Base-by-base conservation (phyloP, 371 early-diverging fungal species). In the Choanephora cucurbitarum region DNA sequence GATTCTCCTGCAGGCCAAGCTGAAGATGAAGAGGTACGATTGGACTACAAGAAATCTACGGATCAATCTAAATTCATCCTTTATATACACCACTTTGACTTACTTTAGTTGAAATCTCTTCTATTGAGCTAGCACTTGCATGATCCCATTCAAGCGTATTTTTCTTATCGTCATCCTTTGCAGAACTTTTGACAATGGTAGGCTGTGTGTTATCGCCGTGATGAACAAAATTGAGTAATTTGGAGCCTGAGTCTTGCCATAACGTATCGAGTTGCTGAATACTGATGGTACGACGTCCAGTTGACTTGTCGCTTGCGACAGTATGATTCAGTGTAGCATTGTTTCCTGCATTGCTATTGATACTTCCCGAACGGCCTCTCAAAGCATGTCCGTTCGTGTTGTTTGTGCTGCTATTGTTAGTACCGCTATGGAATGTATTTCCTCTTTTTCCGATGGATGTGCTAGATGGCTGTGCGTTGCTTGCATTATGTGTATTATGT, bases 211-310 rank as follows among this genome's bases (percentile, higher is more conserved):
- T 33, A 31, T 55, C 46, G 13, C 60, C 46, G 44, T 72, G 73
- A 39, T 76, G 73, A 1, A 77, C 78, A 50, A 77, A 68, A 22
- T 66, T 77, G 5, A 77, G 34, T 11, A 77, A 44, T 51, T 77
- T 77, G n/a, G 67, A 68, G 0, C 73, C 68, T 5, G 78, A 77
- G 44, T 77, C 78, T 43, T 73, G 72, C 68, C 67, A 74, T 17
- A 77, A 48, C 1, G 73, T 59, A 48, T 73, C 74, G 13, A 77
- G 49, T 46, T 77, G 74, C 18, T 77, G 78, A 34, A 77, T 74
- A 54, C 78, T 77, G 31, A 74, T 69, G 17, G 78, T 66, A 2
- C 76, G 65, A 15, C 78, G 67, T 1, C 53, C 58, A 31, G 23
- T 39, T 28, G 37, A 13, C 37, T 44, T 32, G 1, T 33, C 33